phyloP scores from a whole-genome alignment of 2,329 filamentous ascomycete species.

The Aspergillus persii region DNA sequence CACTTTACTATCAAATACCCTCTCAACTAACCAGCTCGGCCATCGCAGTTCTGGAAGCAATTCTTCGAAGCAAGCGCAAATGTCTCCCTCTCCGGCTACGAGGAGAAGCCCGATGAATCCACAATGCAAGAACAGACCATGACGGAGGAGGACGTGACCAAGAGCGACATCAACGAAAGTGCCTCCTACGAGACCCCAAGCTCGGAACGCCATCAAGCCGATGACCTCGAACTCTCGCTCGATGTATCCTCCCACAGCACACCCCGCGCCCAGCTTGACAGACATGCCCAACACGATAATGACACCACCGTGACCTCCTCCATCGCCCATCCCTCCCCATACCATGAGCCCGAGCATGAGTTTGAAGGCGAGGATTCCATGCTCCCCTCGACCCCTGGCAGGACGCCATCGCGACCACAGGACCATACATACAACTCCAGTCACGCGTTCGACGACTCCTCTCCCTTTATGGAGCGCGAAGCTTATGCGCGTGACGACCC shows the following conservation, averaged over 20 bases:
- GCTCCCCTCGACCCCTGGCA: conserved; percentile 40
- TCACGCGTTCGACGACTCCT: conserved; percentile 63
- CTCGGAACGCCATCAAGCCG: conserved; percentile 34
- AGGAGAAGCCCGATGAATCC: conserved; percentile 68
- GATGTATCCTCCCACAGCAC: conserved; percentile 49
- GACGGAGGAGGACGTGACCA: conserved; percentile 55
- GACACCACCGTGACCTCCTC: conserved; percentile 42
- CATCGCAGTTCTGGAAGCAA: conserved; percentile 85
- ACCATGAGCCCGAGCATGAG: conserved; percentile 52
- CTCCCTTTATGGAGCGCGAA: conserved; percentile 37
- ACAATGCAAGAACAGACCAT: conserved; percentile 52
- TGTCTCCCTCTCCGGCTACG: conserved; percentile 91
- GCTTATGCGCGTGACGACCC: conserved; percentile 37
- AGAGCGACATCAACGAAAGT: conserved; percentile 39
- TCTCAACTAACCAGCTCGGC: not conserved
- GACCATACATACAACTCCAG: conserved; percentile 12
- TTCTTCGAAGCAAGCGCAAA: conserved; percentile 99
- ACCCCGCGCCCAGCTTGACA: conserved; percentile 38
- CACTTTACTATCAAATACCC: not conserved
- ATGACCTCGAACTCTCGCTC: conserved; percentile 48
- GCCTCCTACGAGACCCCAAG: conserved; percentile 43
- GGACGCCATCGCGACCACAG: conserved; percentile 16
- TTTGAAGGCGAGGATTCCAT: conserved; percentile 35
- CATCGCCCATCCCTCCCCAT: conserved; percentile 67
- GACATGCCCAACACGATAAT: conserved; percentile 25